phyloP scores from a whole-genome alignment of 495 filamentous ascomycete species.

The Poronia punctata region DNA sequence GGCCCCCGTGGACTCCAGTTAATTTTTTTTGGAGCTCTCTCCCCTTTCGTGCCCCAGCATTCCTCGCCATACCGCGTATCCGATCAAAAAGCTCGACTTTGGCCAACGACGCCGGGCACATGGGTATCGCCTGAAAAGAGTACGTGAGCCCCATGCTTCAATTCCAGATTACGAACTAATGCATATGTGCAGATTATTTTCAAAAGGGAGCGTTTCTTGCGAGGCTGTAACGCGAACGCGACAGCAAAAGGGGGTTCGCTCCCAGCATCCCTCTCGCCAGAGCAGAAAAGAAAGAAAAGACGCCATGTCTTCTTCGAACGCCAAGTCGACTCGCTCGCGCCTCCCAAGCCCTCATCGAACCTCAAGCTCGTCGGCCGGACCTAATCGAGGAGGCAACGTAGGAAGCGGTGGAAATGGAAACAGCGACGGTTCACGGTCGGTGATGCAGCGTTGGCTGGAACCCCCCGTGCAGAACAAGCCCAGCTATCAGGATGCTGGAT shows the following conservation, averaged over 20 bases:
- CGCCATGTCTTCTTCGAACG: constrained; percentile 29
- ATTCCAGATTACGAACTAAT: constrained; percentile 3
- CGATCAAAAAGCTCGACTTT: constrained; percentile 5
- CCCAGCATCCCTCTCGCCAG: constrained; percentile 4
- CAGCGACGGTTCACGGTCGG: constrained; percentile 26
- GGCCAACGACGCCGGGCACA: constrained; percentile 2
- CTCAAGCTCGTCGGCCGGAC: constrained; percentile 23
- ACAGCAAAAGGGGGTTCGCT: constrained; percentile 12
- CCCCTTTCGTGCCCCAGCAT: constrained; percentile 7
- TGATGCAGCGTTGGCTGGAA: constrained; percentile 61
- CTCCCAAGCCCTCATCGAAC: constrained; percentile 46
- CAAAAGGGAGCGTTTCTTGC: constrained; percentile 5
- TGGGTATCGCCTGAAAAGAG: constrained; percentile 5
- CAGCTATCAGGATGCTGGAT: constrained; percentile 62
- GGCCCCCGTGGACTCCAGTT: background rate
- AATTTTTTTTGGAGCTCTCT: constrained; percentile 11
- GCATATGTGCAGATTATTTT: background rate
- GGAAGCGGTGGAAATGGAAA: no score
- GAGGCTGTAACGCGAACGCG: constrained; percentile 10
- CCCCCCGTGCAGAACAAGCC: constrained; percentile 60
- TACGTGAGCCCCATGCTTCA: constrained; percentile 1
- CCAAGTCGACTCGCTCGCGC: constrained; percentile 42
- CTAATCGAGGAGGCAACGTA: constrained; percentile 30
- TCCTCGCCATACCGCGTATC: constrained; percentile 11
- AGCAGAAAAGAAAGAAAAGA: constrained; percentile 1